A percentile compares a stretch with the other conserved stretches of the same genome.
phyloP scores from a whole-genome alignment of 208 protist genomes.

The Crithidia acanthocephali region DNA sequence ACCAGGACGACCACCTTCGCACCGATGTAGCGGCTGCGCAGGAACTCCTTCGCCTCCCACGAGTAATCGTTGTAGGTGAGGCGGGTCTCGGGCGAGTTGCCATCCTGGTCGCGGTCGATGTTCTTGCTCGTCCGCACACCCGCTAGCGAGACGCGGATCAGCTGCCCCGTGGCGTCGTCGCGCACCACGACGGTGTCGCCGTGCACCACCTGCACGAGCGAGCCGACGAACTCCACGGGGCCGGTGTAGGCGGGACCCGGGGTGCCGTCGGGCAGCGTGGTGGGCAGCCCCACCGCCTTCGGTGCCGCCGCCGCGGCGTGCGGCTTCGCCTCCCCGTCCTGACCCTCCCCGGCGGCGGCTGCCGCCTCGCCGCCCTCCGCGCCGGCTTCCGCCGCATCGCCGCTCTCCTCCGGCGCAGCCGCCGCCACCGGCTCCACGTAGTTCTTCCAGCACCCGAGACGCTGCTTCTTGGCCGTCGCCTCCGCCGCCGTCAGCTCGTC shows the following conservation, averaged over 20 bases:
- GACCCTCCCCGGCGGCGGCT: neutral
- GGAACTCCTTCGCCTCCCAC: conserved; percentile 89
- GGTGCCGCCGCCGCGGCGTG: conserved; percentile 20
- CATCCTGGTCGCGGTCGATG: conserved; percentile 80
- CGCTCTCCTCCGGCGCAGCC: neutral
- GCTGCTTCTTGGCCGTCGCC: conserved; percentile 50
- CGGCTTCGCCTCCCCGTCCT: conserved; percentile 14
- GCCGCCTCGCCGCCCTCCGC: conserved; percentile 15
- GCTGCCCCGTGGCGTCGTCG: conserved; percentile 48
- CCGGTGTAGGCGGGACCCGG: conserved; percentile 63
- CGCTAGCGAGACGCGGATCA: conserved; percentile 76
- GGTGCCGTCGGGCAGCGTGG: conserved; percentile 49
- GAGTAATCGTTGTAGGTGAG: conserved; percentile 88
- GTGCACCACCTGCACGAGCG: conserved; percentile 82
- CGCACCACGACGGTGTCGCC: conserved; percentile 83
- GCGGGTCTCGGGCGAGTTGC: conserved; percentile 76
- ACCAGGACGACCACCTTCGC: conserved; percentile 73
- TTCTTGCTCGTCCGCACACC: conserved; percentile 85
- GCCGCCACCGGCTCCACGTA: conserved; percentile 37
- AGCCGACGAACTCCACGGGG: conserved; percentile 59
- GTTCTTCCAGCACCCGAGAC: conserved; percentile 76
- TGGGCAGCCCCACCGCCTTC: conserved; percentile 45
- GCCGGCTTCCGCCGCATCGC: too few relatives aligned
- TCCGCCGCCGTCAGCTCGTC: conserved; percentile 66
- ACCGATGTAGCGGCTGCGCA: conserved; percentile 84